These are phyloP conservation scores for Incumbomyces delicatus DNA, from an alignment of 2,329 filamentous ascomycete species.

Conservation along the genomic window DNA sequence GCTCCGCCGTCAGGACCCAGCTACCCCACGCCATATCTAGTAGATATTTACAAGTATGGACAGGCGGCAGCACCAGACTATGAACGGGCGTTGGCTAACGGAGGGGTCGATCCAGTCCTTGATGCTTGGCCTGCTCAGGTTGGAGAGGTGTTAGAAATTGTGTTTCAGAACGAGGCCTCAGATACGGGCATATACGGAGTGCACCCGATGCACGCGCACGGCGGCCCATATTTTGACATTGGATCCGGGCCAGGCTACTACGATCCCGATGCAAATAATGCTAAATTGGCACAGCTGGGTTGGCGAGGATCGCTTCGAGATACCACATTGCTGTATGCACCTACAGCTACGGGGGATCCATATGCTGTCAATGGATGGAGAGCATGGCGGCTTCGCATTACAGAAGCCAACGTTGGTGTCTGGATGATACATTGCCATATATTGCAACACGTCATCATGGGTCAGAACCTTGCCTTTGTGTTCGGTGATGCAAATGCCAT, in stretches of 20 bases:
- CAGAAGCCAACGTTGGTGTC: constrained; percentile 35
- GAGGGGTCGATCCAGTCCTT: constrained; percentile 33
- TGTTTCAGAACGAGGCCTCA: constrained; percentile 30
- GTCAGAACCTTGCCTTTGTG: constrained; percentile 34
- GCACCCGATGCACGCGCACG: constrained; percentile 41
- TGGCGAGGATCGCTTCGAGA: constrained; percentile 26
- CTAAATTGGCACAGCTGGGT: constrained; percentile 18
- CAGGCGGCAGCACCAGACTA: constrained; percentile 30
- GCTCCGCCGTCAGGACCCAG: constrained; percentile 9
- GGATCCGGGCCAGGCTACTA: constrained; percentile 39
- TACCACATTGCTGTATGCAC: constrained; percentile 49
- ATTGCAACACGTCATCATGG: constrained; percentile 40
- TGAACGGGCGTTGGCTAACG: constrained; percentile 28
- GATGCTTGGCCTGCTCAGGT: constrained; percentile 22
- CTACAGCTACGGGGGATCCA: constrained; percentile 32
- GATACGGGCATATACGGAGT: constrained; percentile 25
- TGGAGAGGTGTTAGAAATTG: constrained; percentile 39
- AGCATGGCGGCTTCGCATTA: constrained; percentile 49
- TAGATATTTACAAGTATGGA: constrained; percentile 35
- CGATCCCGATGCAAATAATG: constrained; percentile 33
- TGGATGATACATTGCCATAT: constrained; percentile 45
- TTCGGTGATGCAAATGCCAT: constrained; percentile 37
- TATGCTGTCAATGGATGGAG: constrained; percentile 47
- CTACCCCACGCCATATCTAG: constrained; percentile 34
- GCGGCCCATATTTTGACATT: constrained; percentile 36